Conservation (phyloP, 495 filamentous ascomycete genomes). For the Hypoxylon lenormandii region DNA sequence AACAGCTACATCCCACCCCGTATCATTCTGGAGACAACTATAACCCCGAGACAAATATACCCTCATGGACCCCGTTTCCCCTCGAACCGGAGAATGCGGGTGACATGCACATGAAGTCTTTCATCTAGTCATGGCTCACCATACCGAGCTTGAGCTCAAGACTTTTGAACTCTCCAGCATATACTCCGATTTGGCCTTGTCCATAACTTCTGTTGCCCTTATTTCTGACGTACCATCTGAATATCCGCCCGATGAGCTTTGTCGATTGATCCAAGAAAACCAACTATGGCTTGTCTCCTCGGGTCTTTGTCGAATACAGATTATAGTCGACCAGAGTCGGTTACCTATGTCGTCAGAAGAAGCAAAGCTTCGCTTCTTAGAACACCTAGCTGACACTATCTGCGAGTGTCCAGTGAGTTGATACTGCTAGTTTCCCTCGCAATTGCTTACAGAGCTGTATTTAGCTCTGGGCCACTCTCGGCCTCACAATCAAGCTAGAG, state of each 20-base stretch:
- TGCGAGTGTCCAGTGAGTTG: constrained; percentile 43
- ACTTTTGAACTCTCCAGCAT: constrained; percentile 34
- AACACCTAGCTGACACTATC: constrained; percentile 43
- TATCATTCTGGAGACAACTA: not conserved
- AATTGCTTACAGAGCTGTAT: constrained; percentile 19
- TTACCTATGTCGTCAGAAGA: not conserved
- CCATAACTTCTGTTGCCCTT: constrained; percentile 41
- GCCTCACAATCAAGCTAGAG: constrained; percentile 38
- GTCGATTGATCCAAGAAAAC: constrained; percentile 37
- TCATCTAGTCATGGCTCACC: constrained; percentile 22
- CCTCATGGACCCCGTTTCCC: not conserved
- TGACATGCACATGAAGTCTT: not conserved
- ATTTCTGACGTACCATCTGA: constrained; percentile 28
- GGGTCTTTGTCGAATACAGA: constrained; percentile 48
- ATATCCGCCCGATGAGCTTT: constrained; percentile 32
- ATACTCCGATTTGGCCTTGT: constrained; percentile 28
- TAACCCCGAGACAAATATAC: not conserved
- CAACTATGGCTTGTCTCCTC: constrained; percentile 48
- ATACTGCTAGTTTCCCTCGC: not conserved
- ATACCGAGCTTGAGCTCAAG: constrained; percentile 41
- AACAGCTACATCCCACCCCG: not conserved
- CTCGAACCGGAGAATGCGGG: not conserved
- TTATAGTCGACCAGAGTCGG: constrained; percentile 32
- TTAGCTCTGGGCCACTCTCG: constrained; percentile 45
- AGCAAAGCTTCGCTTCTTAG: constrained; percentile 35